Percentiles rank a stretch among this genome's conserved stretches.
These are phyloP conservation scores for Pestalotiopsis sp. DNA, from an alignment of 2,329 filamentous ascomycete genomes.

Conservation along the genomic window DNA sequence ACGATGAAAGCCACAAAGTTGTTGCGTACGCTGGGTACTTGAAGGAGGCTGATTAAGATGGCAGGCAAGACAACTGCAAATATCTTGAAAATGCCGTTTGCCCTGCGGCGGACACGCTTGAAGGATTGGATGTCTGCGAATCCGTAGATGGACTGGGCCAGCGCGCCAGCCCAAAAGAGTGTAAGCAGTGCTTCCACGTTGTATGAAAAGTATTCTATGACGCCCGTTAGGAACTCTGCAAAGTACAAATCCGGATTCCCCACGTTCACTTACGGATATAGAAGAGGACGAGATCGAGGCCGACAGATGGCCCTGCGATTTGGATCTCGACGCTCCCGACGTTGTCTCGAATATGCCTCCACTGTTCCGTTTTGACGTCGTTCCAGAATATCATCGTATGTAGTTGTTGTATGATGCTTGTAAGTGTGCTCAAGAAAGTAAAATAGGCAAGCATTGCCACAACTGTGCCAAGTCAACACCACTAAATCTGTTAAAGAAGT, in stretches of 20 bases:
- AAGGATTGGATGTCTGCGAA: conserved; percentile 28
- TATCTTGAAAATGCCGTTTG: conserved; percentile 34
- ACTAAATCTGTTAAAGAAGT: background rate
- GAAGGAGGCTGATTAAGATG: conserved; percentile 36
- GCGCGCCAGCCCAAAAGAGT: conserved; percentile 46
- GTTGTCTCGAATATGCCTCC: conserved; percentile 36
- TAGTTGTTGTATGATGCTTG: conserved; percentile 45
- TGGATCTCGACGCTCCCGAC: conserved; percentile 42
- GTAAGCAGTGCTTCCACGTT: conserved; percentile 51
- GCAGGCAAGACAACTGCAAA: conserved; percentile 39
- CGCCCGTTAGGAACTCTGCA: background rate
- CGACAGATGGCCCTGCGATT: conserved; percentile 43
- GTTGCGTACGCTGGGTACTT: conserved; percentile 29
- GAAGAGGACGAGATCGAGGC: conserved; percentile 45
- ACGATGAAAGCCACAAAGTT: conserved; percentile 34
- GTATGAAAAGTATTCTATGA: conserved; percentile 51
- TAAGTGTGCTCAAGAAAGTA: conserved; percentile 37
- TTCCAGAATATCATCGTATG: conserved; percentile 43
- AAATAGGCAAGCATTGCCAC: conserved; percentile 42
- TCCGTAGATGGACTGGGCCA: conserved; percentile 39
- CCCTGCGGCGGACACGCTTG: conserved; percentile 27
- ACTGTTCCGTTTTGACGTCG: conserved; percentile 42
- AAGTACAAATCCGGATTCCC: background rate
- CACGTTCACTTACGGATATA: conserved; percentile 46
- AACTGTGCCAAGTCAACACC: conserved; percentile 31